Evolutionary conservation across 306 rosid genomes (phyloP), one percentile per base, ranked within the genome.

Genomic region (Pyrus bretschneideri): DNA sequence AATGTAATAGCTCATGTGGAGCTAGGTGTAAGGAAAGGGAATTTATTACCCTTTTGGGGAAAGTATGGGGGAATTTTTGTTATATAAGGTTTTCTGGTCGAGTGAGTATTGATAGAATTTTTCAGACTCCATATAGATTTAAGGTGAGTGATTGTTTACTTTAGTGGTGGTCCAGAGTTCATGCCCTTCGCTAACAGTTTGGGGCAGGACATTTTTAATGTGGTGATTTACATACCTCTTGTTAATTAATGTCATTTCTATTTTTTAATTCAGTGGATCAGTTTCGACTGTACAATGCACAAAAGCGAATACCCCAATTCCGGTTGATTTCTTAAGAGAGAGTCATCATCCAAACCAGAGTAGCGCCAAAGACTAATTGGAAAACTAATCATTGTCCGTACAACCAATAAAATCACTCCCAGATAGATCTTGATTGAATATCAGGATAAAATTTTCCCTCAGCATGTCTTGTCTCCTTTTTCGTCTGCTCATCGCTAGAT

Each of bases 391-490:
- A 25, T 13, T 45, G 27, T 60, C 69, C 30, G 29, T 60, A 69
- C 67, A 45, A 25, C 70, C 11, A 83, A 57, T 83, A 84, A 52
- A 82, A 79, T 73, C 52, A 80, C 64, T 49, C 61, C 18, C 75
- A n/a, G n/a, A n/a, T n/a, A n/a, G n/a, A n/a, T n/a, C n/a, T n/a
- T n/a, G n/a, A n/a, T n/a, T n/a, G n/a, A n/a, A n/a, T n/a, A n/a
- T n/a, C n/a, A n/a, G n/a, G n/a, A n/a, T n/a, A n/a, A n/a, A n/a
- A n/a, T n/a, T n/a, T 33, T 6, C 8, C 38, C 38, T 35, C 38
- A 35, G 38, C 38, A 35, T 35, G 8, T 35, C 38, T 35, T 1
- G 8, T 35, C 38, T 35, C 38, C 38, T 33, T 33, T 33, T 33
- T 5, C 1, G 7, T 4, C 35, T 33, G 38, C 4, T 4, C 4